Base-by-base conservation (phyloP, 192 early-diverging fungal species). In the Geranomyces variabilis region DNA sequence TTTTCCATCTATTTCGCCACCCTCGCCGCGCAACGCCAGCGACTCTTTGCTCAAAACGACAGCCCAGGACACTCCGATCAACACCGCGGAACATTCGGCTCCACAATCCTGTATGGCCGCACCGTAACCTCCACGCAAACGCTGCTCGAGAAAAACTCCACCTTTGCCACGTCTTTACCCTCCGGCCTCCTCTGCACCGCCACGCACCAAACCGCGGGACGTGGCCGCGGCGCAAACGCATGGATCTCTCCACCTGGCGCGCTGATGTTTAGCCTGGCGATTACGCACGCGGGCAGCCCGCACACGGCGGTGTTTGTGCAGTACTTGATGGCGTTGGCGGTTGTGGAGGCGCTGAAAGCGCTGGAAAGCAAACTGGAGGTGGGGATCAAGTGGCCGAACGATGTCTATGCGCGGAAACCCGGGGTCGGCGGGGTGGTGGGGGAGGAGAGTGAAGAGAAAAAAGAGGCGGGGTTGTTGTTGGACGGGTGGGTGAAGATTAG, bases 311-410 rank as follows among this genome's bases (percentile, higher is more conserved):
- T 97, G 3, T 95, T 97, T 79, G 78, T 99, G 21, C 97, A 99
- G 84, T 99, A 99, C 74, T 69, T 99, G n/a, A 85, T 91, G 46
- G 91, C 90, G 4, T 69, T 99, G 28, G 90, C 97, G 4, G 83
- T 94, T 8, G 91, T 94, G 6, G 90, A 93, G 73, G 89, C 91
- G 9, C 79, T 97, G 2, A 53, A 53, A 53, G 22, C 80, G 87
- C 63, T 81, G 82, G 1, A 94, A 92, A 7, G 91, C 71, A 76
- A 89, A 19, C 69, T 97, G 15, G 92, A 94, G 0, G 74, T 99
- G 63, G 85, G 87, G 34, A 77, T 99, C 53, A 99, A 99, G 79
- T 99, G 97, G 97, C 97, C 97, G 49, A 99, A 99, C 71, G 97
- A 99, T 72, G 85, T 99, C 22, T 99, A 99, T 78, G 92, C 85